Conservation (phyloP, 2,329 filamentous ascomycete genomes). For the Ophiostoma novo-ulmi region DNA sequence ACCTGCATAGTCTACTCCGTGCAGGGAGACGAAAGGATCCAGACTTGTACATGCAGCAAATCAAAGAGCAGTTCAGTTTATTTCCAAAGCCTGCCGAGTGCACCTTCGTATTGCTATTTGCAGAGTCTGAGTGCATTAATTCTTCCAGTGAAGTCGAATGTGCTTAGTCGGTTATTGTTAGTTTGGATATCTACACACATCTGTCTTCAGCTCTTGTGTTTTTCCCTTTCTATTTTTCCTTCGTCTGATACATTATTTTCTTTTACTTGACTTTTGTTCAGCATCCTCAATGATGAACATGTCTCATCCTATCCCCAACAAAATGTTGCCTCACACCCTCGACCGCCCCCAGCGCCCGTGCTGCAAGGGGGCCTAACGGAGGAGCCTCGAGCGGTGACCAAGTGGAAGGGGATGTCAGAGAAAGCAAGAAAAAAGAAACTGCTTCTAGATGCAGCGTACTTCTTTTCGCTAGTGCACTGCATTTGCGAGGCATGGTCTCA, state of each 20-base stretch:
- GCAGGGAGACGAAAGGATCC: background rate
- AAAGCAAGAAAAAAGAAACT: background rate
- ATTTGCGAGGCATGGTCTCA: background rate
- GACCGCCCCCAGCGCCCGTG: background rate
- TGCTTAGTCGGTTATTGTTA: background rate
- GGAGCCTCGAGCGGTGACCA: background rate
- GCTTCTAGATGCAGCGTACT: slow-evolving; percentile 5
- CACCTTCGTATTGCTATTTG: background rate
- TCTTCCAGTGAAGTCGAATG: background rate
- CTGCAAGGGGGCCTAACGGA: background rate
- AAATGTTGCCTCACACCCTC: background rate
- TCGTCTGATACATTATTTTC: background rate
- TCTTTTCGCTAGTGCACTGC: background rate
- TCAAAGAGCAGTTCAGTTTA: background rate
- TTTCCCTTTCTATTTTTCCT: background rate
- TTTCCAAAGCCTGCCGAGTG: slow-evolving; percentile 1
- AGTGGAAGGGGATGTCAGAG: background rate
- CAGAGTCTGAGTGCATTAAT: background rate
- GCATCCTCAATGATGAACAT: background rate
- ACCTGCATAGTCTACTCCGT: slow-evolving; percentile 22
- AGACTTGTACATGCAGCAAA: slow-evolving; percentile 1
- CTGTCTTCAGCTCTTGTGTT: background rate
- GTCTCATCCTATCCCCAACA: slow-evolving; percentile 2
- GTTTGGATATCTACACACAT: background rate
- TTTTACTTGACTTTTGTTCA: background rate